These are phyloP conservation scores for Trichoderma guizhouense DNA, from an alignment of 2,329 filamentous ascomycete species.

Conservation along the genomic window DNA sequence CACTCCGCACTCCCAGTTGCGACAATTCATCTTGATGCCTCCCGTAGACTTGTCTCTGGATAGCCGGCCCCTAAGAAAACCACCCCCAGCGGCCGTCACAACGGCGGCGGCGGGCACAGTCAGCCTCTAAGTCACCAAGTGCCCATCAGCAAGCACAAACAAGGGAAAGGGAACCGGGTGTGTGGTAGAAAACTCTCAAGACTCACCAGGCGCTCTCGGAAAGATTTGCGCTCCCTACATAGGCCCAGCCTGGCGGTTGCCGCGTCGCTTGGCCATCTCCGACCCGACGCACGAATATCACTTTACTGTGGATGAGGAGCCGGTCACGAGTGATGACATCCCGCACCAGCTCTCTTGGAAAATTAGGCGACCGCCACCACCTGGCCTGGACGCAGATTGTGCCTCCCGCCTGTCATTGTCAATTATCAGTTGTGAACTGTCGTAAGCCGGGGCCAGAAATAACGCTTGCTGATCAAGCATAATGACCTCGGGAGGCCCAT, in stretches of 20 bases:
- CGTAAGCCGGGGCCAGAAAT: not conserved
- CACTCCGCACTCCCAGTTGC: constrained; percentile 96
- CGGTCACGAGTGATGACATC: constrained; percentile 69
- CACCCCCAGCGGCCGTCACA: constrained; percentile 13
- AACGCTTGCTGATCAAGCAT: not conserved
- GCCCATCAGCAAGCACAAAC: constrained; percentile 1
- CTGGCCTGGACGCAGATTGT: constrained; percentile 76
- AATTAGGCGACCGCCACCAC: constrained; percentile 67
- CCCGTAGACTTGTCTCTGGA: constrained; percentile 66
- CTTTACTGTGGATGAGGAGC: constrained; percentile 85
- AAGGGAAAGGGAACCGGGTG: not conserved
- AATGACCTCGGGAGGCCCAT: not conserved
- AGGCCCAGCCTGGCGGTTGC: constrained; percentile 62
- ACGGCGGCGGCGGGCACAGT: constrained; percentile 25
- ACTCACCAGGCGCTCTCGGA: constrained; percentile 89
- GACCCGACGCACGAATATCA: constrained; percentile 49
- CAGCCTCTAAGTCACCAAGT: constrained; percentile 18
- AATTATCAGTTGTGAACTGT: not conserved
- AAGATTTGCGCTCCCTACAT: constrained; percentile 86
- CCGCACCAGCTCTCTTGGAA: constrained; percentile 68
- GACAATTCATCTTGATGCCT: constrained; percentile 71
- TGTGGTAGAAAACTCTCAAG: not conserved
- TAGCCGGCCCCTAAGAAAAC: constrained; percentile 65
- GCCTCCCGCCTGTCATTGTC: constrained; percentile 58
- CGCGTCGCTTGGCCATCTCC: constrained; percentile 9